Base-by-base conservation (phyloP, 1,139 yeast genomes). In the Yamadazyma blattariae region DNA sequence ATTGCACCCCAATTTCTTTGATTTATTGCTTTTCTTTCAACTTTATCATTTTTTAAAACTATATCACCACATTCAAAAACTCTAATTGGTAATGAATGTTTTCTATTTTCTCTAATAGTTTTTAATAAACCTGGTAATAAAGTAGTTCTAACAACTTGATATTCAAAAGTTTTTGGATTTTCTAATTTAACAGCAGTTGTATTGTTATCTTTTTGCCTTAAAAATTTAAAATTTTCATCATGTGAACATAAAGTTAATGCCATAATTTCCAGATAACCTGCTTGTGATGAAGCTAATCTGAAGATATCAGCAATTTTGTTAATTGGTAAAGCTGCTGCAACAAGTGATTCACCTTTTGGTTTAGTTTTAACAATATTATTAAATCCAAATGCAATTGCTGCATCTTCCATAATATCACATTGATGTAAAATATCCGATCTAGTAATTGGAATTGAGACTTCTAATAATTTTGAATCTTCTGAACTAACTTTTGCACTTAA, bases 361-460 rank as follows among this genome's bases (percentile, higher is more conserved):
- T 84, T 84, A 37, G 95, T 82, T 64, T 82, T 87, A 44, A 74
- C 74, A 56, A 94, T 74, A 59, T 87, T 88, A 65, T 90, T 86
- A 72, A 83, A 94, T 40, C 98, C 99, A 58, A 89, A 94, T 24
- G 89, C 95, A 57, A 94, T 84, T 35, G 97, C 98, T 32, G 90
- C 96, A 61, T 94, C 99, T 64, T 94, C 99, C 96, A 94, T 86
- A 49, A 94, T 84, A 64, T 94, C 99, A 73, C 98, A 92, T 61
- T 89, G 96, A 63, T 94, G 99, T 54, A 94, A 75, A 44, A 94
- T 78, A 62, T 94, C 99, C 8, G 97, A 82, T 68, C 99, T 82
- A 30, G 98, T 92, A 51, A 88, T 82, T 47, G 99, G 98, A 42
- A 92, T 77, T 30, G 67, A 59, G 37, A 92, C 95, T 38, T 83